Evolutionary conservation across 1,284 basidiomycete species (phyloP).

Genomic region (Heliocybe sulcata): DNA sequence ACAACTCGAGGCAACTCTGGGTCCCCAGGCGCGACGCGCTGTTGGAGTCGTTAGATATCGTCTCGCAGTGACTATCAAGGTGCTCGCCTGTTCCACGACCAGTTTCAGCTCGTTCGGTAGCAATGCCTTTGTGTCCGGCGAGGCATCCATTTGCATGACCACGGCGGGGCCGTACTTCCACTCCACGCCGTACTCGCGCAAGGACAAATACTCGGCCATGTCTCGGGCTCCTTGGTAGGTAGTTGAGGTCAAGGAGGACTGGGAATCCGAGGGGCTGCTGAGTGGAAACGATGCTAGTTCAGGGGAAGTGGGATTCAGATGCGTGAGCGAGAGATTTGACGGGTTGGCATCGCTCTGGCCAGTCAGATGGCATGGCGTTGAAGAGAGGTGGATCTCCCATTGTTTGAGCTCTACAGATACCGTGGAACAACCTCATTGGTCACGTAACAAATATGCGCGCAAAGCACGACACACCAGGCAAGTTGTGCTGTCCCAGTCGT

Average conservation of each 20-base stretch:
- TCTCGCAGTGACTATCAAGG: constrained; percentile 2
- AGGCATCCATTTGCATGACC: constrained; percentile 55
- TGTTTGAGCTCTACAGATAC: too few species aligned
- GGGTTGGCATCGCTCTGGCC: neutral
- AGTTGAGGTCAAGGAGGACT: constrained; percentile 10
- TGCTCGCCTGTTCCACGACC: constrained; percentile 50
- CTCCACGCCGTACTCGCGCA: constrained; percentile 52
- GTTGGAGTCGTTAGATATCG: neutral
- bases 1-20: constrained; percentile 41
- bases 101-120: constrained; percentile 57
- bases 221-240: constrained; percentile 30
- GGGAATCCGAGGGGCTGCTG: constrained; percentile 1
- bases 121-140: constrained; percentile 44
- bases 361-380: too few species aligned
- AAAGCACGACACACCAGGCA: too few species aligned
- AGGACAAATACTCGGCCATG: constrained; percentile 44
- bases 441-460: too few species aligned
- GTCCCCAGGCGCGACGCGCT: constrained; percentile 45
- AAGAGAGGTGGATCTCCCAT: too few species aligned
- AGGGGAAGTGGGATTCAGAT: neutral
- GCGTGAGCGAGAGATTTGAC: neutral
- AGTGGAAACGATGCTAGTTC: constrained; percentile 8
- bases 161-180: constrained; percentile 53
- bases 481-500: too few species aligned
- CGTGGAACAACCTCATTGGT: too few species aligned